Base-by-base conservation (phyloP, 805 yeast genomes). In the Myxozyma geophila region DNA sequence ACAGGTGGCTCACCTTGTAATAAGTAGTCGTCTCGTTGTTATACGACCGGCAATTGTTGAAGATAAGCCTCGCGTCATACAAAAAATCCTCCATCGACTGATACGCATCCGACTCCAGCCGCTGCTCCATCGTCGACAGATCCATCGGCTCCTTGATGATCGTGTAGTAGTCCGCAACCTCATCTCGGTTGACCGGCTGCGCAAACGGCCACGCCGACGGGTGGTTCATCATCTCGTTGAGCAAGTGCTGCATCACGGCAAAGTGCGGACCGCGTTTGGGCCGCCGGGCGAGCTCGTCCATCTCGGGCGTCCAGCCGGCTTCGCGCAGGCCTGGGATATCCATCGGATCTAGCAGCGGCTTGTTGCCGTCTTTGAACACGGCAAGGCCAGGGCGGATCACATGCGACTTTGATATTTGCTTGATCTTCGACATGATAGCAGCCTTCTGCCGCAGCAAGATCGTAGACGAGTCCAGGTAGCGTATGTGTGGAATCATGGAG, bases 121-220 rank as follows among this genome's bases (percentile, higher is more conserved):
- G 91, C 73, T 84, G 87, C 73, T 95, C 98, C 97, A 95, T 95
- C 0, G 98, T 92, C 49, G 95, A 86, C 60, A 95, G 80, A 74
- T 95, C 68, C 99, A 95, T 95, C 7, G 99, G 99, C 74, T 95
- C 98, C 73, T 92, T 92, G 68, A 95, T 93, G 36, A 95, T 95
- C 69, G 91, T 96, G 76, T 93, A 95, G 74, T 95, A 95, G 76
- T 95, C 99, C 0, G 96, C 91, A 10, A 95, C 99, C 74, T 95
- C 99, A 49, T 66, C 96, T 73, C 84, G 86, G 74, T 89, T 90
- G 13, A 95, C 99, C 1, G 99, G 97, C 60, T 86, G 88, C 52
- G 92, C 85, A 77, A 95, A 95, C 44, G 99, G 99, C 99, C 99
- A 95, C 35, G 98, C 93, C 3, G 97, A 90, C 0, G 98, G 96